Conservation (phyloP, 2,329 filamentous ascomycete species). For the Leptographium procerum region DNA sequence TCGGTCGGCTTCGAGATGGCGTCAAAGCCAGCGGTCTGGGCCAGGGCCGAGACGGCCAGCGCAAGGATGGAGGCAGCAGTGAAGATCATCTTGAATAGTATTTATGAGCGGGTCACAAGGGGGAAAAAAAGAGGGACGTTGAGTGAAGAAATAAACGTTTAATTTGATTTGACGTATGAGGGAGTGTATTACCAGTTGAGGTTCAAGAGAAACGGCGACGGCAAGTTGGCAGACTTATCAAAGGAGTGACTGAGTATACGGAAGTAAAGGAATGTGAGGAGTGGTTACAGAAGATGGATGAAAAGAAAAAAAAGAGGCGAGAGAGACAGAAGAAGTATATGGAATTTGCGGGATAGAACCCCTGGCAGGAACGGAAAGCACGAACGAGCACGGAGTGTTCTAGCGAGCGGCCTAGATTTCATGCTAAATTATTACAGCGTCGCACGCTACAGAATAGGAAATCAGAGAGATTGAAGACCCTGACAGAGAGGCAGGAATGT, state of each 20-base stretch:
- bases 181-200: background rate
- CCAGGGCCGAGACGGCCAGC: slow-evolving; percentile 36
- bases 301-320: background rate
- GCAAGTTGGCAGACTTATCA: background rate
- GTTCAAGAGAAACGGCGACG: background rate
- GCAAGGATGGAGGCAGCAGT: slow-evolving; percentile 37
- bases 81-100: slow-evolving; percentile 37
- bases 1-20: slow-evolving; percentile 35
- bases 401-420: background rate
- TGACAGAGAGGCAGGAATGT: no score
- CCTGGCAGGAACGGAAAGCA: background rate
- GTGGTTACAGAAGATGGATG: background rate
- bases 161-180: no score
- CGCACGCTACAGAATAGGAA: background rate
- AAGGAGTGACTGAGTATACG: background rate
- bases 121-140: background rate
- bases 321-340: background rate
- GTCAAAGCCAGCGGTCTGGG: slow-evolving; percentile 46
- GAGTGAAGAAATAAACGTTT: no score
- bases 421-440: background rate
- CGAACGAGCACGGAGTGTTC: background rate
- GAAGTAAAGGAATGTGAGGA: background rate
- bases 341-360: background rate
- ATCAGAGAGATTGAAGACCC: background rate
- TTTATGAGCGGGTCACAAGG: background rate